phyloP scores from a whole-genome alignment of 2,329 filamentous ascomycete species.

The Aciculosporium take region DNA sequence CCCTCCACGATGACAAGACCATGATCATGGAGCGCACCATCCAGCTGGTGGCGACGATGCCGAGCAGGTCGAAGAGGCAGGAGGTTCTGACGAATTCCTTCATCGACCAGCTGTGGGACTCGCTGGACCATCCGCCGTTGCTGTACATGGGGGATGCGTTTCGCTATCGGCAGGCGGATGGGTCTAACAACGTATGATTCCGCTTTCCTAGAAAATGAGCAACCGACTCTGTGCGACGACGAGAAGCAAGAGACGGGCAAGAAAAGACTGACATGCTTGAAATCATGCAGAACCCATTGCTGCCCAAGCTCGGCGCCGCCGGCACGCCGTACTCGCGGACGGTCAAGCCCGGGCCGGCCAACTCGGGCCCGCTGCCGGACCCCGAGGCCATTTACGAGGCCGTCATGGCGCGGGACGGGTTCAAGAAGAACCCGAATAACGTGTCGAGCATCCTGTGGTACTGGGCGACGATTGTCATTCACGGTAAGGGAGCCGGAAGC shows the following conservation, averaged over 20 bases:
- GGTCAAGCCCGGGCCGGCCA: conserved; percentile 41
- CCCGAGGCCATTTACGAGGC: conserved; percentile 48
- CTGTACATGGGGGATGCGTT: conserved; percentile 48
- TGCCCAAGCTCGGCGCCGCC: conserved; percentile 52
- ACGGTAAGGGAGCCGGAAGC: conserved; percentile 39
- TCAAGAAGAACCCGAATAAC: conserved; percentile 52
- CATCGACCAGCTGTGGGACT: conserved; percentile 55
- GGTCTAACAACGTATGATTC: conserved; percentile 45
- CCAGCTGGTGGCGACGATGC: conserved; percentile 52
- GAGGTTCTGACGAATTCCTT: conserved; percentile 52
- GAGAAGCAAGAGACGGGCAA: no score
- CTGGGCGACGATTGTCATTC: conserved; percentile 60
- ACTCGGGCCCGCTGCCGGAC: conserved; percentile 53
- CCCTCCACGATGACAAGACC: conserved; percentile 57
- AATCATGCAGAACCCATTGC: conserved; percentile 53
- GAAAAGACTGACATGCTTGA: no score
- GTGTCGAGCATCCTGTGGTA: conserved; percentile 60
- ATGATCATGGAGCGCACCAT: conserved; percentile 65
- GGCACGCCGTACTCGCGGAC: conserved; percentile 53
- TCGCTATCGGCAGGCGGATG: conserved; percentile 55
- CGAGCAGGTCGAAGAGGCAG: conserved; percentile 45
- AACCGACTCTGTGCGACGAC: no score
- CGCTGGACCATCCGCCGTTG: conserved; percentile 57
- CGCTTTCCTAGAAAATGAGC: no score
- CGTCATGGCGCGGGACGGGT: conserved; percentile 38